A percentile compares a stretch with the other conserved stretches of the same genome.
These are phyloP conservation scores for Populus alba DNA, from an alignment of 345 rosid species.

Conservation along the genomic window DNA sequence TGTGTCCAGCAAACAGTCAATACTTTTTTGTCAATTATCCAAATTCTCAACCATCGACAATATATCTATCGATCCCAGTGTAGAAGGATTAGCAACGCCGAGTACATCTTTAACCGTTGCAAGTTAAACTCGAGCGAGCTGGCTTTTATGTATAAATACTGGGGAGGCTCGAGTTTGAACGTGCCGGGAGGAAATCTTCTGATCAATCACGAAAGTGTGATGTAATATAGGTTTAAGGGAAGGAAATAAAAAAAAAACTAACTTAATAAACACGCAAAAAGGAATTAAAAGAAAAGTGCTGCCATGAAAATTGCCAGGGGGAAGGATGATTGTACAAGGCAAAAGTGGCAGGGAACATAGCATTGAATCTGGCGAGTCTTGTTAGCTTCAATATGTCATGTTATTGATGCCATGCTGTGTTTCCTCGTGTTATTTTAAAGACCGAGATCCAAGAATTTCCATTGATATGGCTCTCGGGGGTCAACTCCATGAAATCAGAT, in stretches of 20 bases:
- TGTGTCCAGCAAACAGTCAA: not conserved
- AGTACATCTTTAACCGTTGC: not conserved
- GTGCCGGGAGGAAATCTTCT: not conserved
- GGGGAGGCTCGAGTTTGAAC: not conserved
- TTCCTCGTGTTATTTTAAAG: conserved; percentile 6
- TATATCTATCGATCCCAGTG: too few relatives aligned
- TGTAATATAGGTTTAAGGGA: too few relatives aligned
- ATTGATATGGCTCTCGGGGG: not conserved
- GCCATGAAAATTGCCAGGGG: not conserved
- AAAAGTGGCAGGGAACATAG: conserved; percentile 2
- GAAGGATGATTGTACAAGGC: not conserved
- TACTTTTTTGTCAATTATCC: not conserved
- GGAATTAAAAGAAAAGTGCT: not conserved
- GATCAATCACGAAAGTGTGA: too few relatives aligned
- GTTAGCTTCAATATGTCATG: not conserved
- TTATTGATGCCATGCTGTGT: not conserved
- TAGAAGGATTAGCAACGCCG: not conserved
- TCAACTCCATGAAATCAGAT: conserved; percentile 15
- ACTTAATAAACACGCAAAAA: too few relatives aligned
- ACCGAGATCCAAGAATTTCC: conserved; percentile 32
- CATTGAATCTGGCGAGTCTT: conserved; percentile 9
- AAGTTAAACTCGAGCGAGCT: too few relatives aligned
- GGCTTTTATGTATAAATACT: not conserved
- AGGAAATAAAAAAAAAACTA: too few relatives aligned
- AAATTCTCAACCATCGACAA: not conserved